Evolutionary conservation across 805 yeast genomes (phyloP).

Genomic region (Nematodospora valgi): DNA sequence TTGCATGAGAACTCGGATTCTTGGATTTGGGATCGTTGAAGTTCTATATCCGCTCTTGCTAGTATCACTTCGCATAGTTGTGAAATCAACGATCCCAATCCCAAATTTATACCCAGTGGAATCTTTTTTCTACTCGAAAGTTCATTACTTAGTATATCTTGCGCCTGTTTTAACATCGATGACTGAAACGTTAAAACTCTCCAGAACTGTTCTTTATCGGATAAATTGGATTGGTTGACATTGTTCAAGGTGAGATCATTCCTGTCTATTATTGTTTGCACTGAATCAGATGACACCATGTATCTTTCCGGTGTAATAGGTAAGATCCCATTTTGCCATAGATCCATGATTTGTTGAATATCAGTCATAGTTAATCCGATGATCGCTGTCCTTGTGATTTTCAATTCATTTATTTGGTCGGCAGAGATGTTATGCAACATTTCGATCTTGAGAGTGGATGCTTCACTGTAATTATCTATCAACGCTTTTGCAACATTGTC

Average conservation of each 20-base stretch:
- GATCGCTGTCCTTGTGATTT: slow-evolving; percentile 25
- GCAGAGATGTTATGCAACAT: slow-evolving; percentile 25
- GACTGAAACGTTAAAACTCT: slow-evolving; percentile 35
- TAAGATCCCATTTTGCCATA: slow-evolving; percentile 32
- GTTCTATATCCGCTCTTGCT: slow-evolving; percentile 52
- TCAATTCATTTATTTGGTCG: slow-evolving; percentile 27
- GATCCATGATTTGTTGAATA: slow-evolving; percentile 19
- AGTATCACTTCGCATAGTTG: slow-evolving; percentile 42
- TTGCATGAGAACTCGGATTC: slow-evolving; percentile 26
- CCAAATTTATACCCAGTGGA: slow-evolving; percentile 18
- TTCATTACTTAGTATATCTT: slow-evolving; percentile 24
- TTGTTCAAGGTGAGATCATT: slow-evolving; percentile 13
- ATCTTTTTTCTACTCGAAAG: slow-evolving; percentile 13
- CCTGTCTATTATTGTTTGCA: slow-evolving; percentile 42
- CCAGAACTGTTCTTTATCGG: slow-evolving; percentile 33
- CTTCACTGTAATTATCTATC: slow-evolving; percentile 15
- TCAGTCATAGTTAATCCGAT: slow-evolving; percentile 23
- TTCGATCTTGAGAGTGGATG: slow-evolving; percentile 13
- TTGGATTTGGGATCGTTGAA: slow-evolving; percentile 42
- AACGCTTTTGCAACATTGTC: slow-evolving; percentile 20
- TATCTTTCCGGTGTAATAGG: slow-evolving; percentile 33
- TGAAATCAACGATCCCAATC: slow-evolving; percentile 28
- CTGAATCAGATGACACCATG: slow-evolving; percentile 41
- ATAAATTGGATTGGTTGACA: neutral
- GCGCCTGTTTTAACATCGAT: slow-evolving; percentile 35